Base-by-base conservation (phyloP, 1,139 yeast genomes). In the Yamadazyma dushanensis region DNA sequence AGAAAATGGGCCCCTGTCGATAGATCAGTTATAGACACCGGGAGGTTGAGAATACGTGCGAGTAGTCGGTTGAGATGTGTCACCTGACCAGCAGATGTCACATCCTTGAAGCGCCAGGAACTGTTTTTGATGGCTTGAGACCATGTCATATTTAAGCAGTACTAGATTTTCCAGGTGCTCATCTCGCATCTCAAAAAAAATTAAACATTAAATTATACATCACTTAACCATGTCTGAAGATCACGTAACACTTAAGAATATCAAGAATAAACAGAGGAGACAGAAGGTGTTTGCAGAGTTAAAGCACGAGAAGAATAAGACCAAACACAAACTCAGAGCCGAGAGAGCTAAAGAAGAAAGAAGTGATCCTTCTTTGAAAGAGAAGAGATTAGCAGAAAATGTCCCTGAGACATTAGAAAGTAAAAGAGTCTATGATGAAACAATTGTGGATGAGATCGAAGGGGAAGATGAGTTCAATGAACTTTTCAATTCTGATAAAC, bases 341-440 rank as follows among this genome's bases (percentile, higher is more conserved):
- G 80, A 78, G 38, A 75, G 96, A 54, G 94, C 94, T 27, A 83
- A 83, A 56, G 94, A 81, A 50, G 97, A 89, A 61, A 70, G 82
- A 37, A 78, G 71, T 24, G 85, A 90, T 56, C 97, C 96, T 0
- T 87, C 81, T 48, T 63, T 87, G 42, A 84, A 78, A 55, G 89
- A 80, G 40, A 83, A 88, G 56, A 79, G 98, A 59, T 67, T 90
- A 33, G 78, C 80, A 4, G 79, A 73, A 38, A 89, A 90, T 57
- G 79, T 87, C 1, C 94, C 98, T 1, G 83, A 80, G 18, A 94
- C 98, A 6, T 80, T 90, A 37, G 98, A 92, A 51, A 74, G 80
- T 40, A 88, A 87, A 70, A 72, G 98, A 56, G 94, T 83, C 0
- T 92, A 62, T 49, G 98, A 92, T 61, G 97, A 92, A 59, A 87